Evolutionary conservation across 495 filamentous ascomycete genomes (phyloP), one percentile per base, ranked within the genome.

Genomic region (Aspergillus bridgeri): DNA sequence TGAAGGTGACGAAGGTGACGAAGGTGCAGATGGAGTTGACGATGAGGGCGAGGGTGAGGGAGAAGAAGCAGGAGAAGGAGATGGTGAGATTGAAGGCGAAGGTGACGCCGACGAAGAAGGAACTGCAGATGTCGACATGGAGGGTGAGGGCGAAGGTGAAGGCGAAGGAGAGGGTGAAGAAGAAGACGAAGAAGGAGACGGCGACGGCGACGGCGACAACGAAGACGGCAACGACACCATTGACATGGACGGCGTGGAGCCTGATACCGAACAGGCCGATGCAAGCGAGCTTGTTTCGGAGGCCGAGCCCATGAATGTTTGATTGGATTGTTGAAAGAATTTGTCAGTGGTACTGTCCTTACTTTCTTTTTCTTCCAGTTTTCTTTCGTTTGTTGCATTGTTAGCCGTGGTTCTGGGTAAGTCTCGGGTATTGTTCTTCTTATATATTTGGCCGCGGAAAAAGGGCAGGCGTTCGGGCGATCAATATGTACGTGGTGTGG

Each of bases 31-130:
- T 48, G 57, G n/a, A n/a, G n/a, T n/a, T n/a, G n/a, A 57, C 6
- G 64, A 38, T 6, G 60, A 53, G 58, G 65, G 46, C 23, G 58
- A 46, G 56, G 69, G 22, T 62, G 59, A 43, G 17, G 59, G 53
- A 8, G 49, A 47, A 22, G 59, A 56, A n/a, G n/a, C n/a, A n/a
- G 56, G 17, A 5, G 59, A 54, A 6, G 53, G 42, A 48, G 51
- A 71, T 9, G 58, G 42, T 0, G 45, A 43, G 5, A 48, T 46
- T 44, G 65, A 53, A 25, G 51, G 42, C 6, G 69, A 66, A n/a
- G 51, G 42, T 5, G 69, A 66, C 13, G 69, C 60, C n/a, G 70
- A 62, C 6, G 65, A 60, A 43, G 50, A 59, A 20, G 47, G 20
- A 17, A 54, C 58, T n/a, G 63, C 15, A 11, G 58, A 60, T 13